phyloP scores from a whole-genome alignment of 768 basidiomycete species.

The Suillus variegatus region DNA sequence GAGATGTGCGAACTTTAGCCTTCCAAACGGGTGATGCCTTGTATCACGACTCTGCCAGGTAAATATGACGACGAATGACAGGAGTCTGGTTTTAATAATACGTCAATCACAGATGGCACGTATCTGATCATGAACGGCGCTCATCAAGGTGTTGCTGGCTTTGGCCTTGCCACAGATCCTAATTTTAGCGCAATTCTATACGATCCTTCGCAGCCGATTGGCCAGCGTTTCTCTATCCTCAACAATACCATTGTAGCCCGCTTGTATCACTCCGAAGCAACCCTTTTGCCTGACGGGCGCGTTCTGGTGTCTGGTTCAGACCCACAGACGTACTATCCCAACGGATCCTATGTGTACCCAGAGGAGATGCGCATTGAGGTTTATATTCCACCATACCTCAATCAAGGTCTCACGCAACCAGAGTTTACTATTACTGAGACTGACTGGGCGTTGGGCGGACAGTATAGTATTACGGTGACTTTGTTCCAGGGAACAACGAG shows the following conservation, averaged over 20 bases:
- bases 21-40: conserved; percentile 73
- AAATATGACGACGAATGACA: conserved; percentile 17
- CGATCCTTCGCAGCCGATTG: conserved; percentile 60
- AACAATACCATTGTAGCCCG: conserved; percentile 70
- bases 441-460: conserved; percentile 64
- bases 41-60: conserved; percentile 66
- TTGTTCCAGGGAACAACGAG: conserved; percentile 41
- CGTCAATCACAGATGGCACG: conserved; percentile 49
- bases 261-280: conserved; percentile 78
- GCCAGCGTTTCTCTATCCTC: conserved; percentile 66
- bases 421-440: conserved; percentile 54
- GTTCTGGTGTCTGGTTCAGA: conserved; percentile 79
- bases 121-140: conserved; percentile 79
- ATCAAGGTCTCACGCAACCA: conserved; percentile 61
- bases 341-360: conserved; percentile 48
- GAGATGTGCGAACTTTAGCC: conserved; percentile 41
- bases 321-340: conserved; percentile 50
- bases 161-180: conserved; percentile 66
- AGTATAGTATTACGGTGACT: conserved; percentile 52
- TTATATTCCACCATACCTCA: conserved; percentile 88
- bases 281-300: conserved; percentile 72
- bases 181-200: conserved; percentile 69
- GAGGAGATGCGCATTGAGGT: conserved; percentile 80
- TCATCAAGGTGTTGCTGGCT: conserved; percentile 68
- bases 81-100: not conserved